Conservation (phyloP, 1,284 basidiomycete genomes). For the Ustilago curta region DNA sequence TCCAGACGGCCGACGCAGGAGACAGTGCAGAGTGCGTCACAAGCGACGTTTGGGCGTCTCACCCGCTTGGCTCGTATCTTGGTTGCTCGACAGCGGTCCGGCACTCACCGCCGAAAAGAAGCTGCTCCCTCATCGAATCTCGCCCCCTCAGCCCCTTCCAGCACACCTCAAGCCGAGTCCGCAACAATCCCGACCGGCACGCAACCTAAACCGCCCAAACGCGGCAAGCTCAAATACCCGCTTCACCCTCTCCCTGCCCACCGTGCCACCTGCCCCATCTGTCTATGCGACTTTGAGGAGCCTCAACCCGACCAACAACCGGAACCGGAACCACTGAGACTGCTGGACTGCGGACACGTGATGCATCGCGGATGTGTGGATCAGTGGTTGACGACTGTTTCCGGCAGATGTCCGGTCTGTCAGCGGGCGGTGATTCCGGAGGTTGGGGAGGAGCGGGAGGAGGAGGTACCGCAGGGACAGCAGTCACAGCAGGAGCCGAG, state of each 20-base stretch:
- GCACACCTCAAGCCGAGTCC: background rate
- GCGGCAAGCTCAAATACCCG: slow-evolving; percentile 45
- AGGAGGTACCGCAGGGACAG: background rate
- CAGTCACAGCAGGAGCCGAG: background rate
- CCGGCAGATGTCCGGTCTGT: slow-evolving; percentile 61
- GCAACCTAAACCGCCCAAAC: background rate
- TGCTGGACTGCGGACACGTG: slow-evolving; percentile 59
- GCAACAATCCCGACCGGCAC: background rate
- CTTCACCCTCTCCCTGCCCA: slow-evolving; percentile 57
- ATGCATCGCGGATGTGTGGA: slow-evolving; percentile 60
- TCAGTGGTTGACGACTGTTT: slow-evolving; percentile 60
- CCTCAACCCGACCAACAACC: slow-evolving; percentile 19
- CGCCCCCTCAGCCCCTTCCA: background rate
- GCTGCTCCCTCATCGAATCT: background rate
- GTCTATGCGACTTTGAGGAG: slow-evolving; percentile 60
- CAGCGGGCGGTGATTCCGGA: slow-evolving; percentile 47
- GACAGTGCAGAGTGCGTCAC: slow-evolving; percentile 7
- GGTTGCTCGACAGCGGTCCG: slow-evolving; percentile 20
- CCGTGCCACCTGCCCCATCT: slow-evolving; percentile 63
- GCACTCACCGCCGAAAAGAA: slow-evolving; percentile 1
- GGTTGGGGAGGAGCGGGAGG: background rate
- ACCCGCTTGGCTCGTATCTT: slow-evolving; percentile 26
- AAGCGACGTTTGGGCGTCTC: slow-evolving; percentile 11
- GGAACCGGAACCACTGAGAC: slow-evolving; percentile 55
- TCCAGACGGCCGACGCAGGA: slow-evolving; percentile 27